Evolutionary conservation across 495 filamentous ascomycete genomes (phyloP), one percentile per base, ranked within the genome.

Genomic region (Baudoinia panamericana): DNA sequence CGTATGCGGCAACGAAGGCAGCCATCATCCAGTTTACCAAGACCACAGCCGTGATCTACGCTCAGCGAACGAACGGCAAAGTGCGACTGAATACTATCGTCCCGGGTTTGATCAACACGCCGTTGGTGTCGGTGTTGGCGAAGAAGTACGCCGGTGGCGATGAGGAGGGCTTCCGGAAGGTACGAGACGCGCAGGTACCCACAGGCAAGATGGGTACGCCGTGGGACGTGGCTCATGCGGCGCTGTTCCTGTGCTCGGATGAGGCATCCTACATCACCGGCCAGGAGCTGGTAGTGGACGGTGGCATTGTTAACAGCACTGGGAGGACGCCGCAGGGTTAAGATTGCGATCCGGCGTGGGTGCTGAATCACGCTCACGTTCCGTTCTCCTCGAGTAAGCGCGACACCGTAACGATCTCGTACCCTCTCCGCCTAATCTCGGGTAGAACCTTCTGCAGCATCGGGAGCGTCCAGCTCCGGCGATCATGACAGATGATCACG

Each of bases 401-500:
- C 4, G 73, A 73, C n/a, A 90, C 56, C 27, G 72, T 81, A 5
- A 78, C 72, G 24, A 83, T 65, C 12, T 62, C 60, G 57, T 84
- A 90, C 11, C 81, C 83, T 42, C 71, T 66, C 30, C 63, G 63
- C 59, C 56, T 67, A 48, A 90, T 63, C 54, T 80, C 75, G 5
- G 76, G 78, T 52, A 93, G 58, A 12, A 87, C 78, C 39, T 56
- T 67, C 30, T 61, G 59, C 55, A 93, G 53, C 80, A 88, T 87
- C 0, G 80, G 76, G 48, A 65, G 62, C 19, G 83, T 87, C 80
- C 83, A 92, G 33, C 66, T 61, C 55, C 84, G 69, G 49, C 84
- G 56, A 65, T 93, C 84, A 62, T 92, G 84, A 51, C 80, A 82
- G 17, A 92, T 73, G 29, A 92, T 76, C 29, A 93, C 74, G 30